Evolutionary conservation across 441 rosid species (phyloP).

Genomic region (Daphne laureola): DNA sequence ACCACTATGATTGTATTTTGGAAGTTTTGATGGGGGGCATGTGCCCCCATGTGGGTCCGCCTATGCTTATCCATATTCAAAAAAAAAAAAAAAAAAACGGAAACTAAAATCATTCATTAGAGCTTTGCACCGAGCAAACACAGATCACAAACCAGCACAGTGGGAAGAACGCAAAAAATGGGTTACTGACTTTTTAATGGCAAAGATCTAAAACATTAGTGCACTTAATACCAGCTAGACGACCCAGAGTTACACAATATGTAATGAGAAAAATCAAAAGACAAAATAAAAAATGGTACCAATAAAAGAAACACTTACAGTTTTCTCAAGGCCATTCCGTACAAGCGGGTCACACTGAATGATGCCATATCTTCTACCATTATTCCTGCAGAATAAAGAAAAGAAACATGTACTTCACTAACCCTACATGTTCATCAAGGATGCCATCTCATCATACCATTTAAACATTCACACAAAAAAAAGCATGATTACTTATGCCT

Average conservation of each 20-base stretch:
- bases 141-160: slow-evolving; percentile 1
- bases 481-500: slow-evolving; percentile 1
- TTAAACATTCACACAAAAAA: not conserved
- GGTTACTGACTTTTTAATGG: not conserved
- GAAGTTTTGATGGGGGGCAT: too few species aligned
- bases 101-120: not conserved
- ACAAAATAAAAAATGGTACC: slow-evolving; percentile 1
- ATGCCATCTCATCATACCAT: slow-evolving; percentile 8
- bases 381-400: slow-evolving; percentile 43
- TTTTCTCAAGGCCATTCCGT: slow-evolving; percentile 76
- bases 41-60: too few species aligned
- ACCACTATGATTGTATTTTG: too few species aligned
- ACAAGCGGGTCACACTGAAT: slow-evolving; percentile 84
- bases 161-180: not conserved
- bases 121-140: not conserved
- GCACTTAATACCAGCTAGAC: too few species aligned
- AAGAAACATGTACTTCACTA: slow-evolving; percentile 4
- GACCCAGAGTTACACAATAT: not conserved
- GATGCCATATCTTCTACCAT: slow-evolving; percentile 69
- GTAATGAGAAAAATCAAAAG: slow-evolving; percentile 3
- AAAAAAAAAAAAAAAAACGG: slow-evolving; percentile 4
- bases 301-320: slow-evolving; percentile 45
- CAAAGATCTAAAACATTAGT: too few species aligned
- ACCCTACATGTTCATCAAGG: not conserved
- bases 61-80: slow-evolving; percentile 2